These are phyloP conservation scores for Polytrichum commune DNA, from an alignment of 225 moss, liverwort and hornwort genomes.

Conservation along the genomic window DNA sequence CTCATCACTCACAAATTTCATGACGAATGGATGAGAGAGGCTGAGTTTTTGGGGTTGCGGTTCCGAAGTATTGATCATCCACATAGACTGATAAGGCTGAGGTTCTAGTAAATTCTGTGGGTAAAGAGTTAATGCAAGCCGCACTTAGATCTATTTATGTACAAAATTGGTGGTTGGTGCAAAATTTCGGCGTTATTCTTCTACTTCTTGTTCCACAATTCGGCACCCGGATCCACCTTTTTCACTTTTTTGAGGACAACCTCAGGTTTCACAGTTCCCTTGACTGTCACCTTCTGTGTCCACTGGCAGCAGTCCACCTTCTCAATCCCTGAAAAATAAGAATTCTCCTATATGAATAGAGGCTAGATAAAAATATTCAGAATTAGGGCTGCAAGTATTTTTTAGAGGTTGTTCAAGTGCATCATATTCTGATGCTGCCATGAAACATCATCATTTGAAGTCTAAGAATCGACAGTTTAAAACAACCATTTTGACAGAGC, in stretches of 20 bases:
- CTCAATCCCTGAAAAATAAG: conserved; percentile 3
- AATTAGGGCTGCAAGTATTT: neutral
- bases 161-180: conserved; percentile 3
- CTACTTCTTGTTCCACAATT: conserved; percentile 25
- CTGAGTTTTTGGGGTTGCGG: too few relatives aligned
- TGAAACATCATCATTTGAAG: too few relatives aligned
- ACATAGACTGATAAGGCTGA: too few relatives aligned
- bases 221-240: conserved; percentile 24
- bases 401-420: neutral
- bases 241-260: conserved; percentile 36
- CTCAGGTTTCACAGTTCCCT: conserved; percentile 28
- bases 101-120: too few relatives aligned
- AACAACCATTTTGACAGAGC: too few relatives aligned
- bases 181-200: conserved; percentile 25
- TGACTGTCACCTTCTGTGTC: conserved; percentile 27
- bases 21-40: too few relatives aligned
- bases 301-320: conserved; percentile 21
- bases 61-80: too few relatives aligned
- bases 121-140: too few relatives aligned
- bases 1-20: too few relatives aligned
- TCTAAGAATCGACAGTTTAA: too few relatives aligned
- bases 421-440: too few relatives aligned
- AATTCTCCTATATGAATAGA: neutral
- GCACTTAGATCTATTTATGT: neutral
- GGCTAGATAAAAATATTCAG: neutral